Percentiles rank a stretch among this genome's conserved stretches.
These are phyloP conservation scores for Graphilbum ipis-grandicollis DNA, from an alignment of 2,329 filamentous ascomycete genomes.

Conservation along the genomic window DNA sequence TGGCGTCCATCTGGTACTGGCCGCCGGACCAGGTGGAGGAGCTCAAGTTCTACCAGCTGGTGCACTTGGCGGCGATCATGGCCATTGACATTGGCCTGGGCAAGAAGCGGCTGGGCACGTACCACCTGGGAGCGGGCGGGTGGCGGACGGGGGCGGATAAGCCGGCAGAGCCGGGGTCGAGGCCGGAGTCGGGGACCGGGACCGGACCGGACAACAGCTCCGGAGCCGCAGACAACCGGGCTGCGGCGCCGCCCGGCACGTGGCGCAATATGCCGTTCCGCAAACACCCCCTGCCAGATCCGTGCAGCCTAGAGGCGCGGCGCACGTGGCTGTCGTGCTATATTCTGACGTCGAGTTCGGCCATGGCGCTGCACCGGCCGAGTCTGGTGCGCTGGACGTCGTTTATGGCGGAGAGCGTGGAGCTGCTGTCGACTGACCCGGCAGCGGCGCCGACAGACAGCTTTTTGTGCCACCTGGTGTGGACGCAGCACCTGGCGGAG, in stretches of 20 bases:
- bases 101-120: conserved; percentile 17
- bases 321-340: conserved; percentile 43
- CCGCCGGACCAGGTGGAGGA: conserved; percentile 72
- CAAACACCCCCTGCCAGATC: conserved; percentile 27
- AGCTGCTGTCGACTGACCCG: conserved; percentile 33
- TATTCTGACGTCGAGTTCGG: conserved; percentile 38
- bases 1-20: conserved; percentile 70
- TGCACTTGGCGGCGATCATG: conserved; percentile 68
- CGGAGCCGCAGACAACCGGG: not conserved
- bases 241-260: conserved; percentile 5
- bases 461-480: conserved; percentile 40
- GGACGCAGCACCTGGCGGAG: conserved; percentile 46
- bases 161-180: not conserved
- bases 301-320: conserved; percentile 34
- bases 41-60: conserved; percentile 77
- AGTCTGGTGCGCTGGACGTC: conserved; percentile 41
- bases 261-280: conserved; percentile 25
- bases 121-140: conserved; percentile 1
- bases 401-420: conserved; percentile 43
- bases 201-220: not conserved
- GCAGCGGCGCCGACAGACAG: conserved; percentile 38
- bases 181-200: not conserved
- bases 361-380: conserved; percentile 43
- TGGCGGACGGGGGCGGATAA: no score
- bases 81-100: conserved; percentile 67